Base-by-base conservation (phyloP, 2,329 filamentous ascomycete genomes). In the Cucurbitaria berberidis region DNA sequence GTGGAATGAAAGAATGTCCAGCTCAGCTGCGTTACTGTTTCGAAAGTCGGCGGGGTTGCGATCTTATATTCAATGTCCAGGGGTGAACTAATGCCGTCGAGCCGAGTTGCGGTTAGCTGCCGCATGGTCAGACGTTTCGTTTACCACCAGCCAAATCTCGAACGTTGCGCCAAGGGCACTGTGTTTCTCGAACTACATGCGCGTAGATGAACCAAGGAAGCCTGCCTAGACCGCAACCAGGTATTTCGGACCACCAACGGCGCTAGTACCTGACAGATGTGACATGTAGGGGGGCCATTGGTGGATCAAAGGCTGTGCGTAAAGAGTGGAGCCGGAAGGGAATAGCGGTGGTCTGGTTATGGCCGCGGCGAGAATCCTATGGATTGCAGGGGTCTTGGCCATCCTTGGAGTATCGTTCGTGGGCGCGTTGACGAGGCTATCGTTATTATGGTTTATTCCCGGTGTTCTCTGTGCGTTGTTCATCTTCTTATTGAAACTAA, bases 1-100 rank as follows among this genome's bases (percentile, higher is more conserved):
- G n/a, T n/a, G 53, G 44, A 60, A 55, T 55, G 60, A 67, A 67
- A 55, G 65, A 69, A 61, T 61, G 64, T 67, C 55, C 67, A 69
- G 67, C 67, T 55, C 67, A 69, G 67, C 65, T 69, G 67, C 64
- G 65, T 57, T 64, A 57, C 47, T 47, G 32, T 55, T 48, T 19
- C 13, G 21, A 45, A 30, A 21, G 39, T 53, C 43, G 40, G 48
- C 53, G 57, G 52, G 44, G 39, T 13, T 29, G 13, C 45, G 41
- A 48, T 45, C 57, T 68, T 69, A 69, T 69, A 67, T 60, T 36
- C 30, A 22, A 30, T 36, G 16, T n/a, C 41, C 45, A 19, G 45
- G 49, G 36, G 50, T 54, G 46, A 56, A 51, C 52, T 54, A 53
- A 49, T 54, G 55, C 56, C 42, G 55, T 64, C 51, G 51, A 55